Percentiles rank a stretch among this genome's conserved stretches.
Conservation (phyloP, 768 basidiomycete species). For the Boletus bicolor region DNA sequence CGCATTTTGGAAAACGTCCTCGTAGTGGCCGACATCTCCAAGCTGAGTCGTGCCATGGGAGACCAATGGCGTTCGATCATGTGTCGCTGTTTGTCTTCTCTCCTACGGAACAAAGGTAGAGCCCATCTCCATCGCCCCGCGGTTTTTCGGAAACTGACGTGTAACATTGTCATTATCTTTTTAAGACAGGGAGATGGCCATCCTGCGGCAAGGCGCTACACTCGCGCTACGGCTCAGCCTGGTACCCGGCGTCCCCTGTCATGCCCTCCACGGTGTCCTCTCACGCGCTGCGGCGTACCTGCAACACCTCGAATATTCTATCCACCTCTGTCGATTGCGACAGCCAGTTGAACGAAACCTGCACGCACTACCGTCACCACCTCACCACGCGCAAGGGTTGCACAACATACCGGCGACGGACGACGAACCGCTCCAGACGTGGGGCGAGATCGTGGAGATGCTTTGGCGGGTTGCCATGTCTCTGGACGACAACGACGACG, state of each 20-base stretch:
- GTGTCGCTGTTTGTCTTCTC: constrained; percentile 45
- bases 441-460: constrained; percentile 53
- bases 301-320: constrained; percentile 24
- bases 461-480: constrained; percentile 36
- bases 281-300: constrained; percentile 27
- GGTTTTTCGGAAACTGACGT: neutral
- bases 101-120: constrained; percentile 15
- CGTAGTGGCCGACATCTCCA: constrained; percentile 45
- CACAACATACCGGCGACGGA: constrained; percentile 31
- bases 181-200: constrained; percentile 17
- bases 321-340: constrained; percentile 3
- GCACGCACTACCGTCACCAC: constrained; percentile 23
- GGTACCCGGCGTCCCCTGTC: constrained; percentile 27
- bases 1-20: constrained; percentile 65
- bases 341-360: neutral
- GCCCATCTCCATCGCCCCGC: neutral
- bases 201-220: constrained; percentile 26
- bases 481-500: constrained; percentile 1
- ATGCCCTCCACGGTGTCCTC: constrained; percentile 33
- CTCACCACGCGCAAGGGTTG: constrained; percentile 35
- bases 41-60: constrained; percentile 50
- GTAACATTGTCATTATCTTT: neutral
- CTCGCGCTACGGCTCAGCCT: constrained; percentile 38
- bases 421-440: constrained; percentile 34
- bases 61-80: constrained; percentile 61